phyloP scores from a whole-genome alignment of 768 basidiomycete genomes.

The Suillus placidus region DNA sequence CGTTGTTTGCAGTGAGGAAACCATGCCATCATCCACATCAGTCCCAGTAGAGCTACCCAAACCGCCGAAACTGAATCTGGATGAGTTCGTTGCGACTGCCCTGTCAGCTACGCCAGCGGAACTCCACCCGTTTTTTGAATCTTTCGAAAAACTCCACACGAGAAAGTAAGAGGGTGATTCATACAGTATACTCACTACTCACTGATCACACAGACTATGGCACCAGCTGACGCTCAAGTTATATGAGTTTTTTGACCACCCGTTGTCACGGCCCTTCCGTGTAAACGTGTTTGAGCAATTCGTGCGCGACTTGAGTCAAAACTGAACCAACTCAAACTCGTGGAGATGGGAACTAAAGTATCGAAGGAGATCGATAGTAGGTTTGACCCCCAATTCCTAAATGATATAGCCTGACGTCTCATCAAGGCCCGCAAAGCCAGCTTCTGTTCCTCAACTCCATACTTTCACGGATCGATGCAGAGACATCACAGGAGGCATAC shows the following conservation, averaged over 20 bases:
- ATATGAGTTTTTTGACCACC: constrained; percentile 81
- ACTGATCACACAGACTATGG: constrained; percentile 73
- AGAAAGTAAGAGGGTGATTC: constrained; percentile 62
- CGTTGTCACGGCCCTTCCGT: constrained; percentile 73
- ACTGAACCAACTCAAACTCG: constrained; percentile 86
- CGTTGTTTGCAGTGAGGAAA: constrained; percentile 4
- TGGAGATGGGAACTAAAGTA: constrained; percentile 87
- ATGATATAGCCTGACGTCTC: constrained; percentile 19
- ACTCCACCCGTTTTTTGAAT: constrained; percentile 76
- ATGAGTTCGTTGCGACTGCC: constrained; percentile 72
- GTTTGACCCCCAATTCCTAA: constrained; percentile 34
- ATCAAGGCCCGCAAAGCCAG: constrained; percentile 78
- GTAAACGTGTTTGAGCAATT: constrained; percentile 92
- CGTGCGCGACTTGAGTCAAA: constrained; percentile 81
- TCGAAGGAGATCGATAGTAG: constrained; percentile 86
- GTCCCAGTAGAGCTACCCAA: constrained; percentile 41
- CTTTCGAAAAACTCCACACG: constrained; percentile 66
- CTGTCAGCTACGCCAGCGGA: constrained; percentile 68
- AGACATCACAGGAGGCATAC: constrained; percentile 72
- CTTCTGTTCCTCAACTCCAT: constrained; percentile 84
- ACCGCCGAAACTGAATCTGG: constrained; percentile 67
- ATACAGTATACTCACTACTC: constrained; percentile 5
- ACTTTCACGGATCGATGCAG: constrained; percentile 64
- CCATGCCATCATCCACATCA: constrained; percentile 28
- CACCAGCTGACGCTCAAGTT: constrained; percentile 91